Evolutionary conservation across 2,329 filamentous ascomycete species (phyloP).

Genomic region (Colletotrichum zoysiae): DNA sequence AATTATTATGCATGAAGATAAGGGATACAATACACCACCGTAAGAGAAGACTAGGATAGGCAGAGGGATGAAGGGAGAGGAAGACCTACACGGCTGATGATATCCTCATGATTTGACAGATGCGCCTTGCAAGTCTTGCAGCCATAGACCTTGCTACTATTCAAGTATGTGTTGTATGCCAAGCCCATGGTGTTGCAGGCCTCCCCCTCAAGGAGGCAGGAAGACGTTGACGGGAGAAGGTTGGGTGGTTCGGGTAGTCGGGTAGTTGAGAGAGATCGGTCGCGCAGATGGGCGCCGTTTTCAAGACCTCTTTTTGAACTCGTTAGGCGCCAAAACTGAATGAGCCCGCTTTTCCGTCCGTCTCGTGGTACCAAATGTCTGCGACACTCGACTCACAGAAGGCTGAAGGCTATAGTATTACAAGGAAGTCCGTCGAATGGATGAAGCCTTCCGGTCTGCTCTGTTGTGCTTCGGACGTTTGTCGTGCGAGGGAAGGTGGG

Average conservation of each 20-base stretch:
- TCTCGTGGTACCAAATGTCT: not conserved
- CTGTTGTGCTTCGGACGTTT: not conserved
- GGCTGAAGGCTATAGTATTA: not conserved
- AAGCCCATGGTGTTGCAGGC: constrained; percentile 77
- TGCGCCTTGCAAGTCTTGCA: constrained; percentile 97
- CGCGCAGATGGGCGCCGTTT: too few relatives aligned
- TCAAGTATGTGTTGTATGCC: constrained; percentile 91
- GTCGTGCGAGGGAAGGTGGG: not conserved
- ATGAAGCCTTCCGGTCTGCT: not conserved
- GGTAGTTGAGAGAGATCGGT: not conserved
- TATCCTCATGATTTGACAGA: constrained; percentile 93
- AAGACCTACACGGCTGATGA: constrained; percentile 85
- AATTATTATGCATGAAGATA: constrained; percentile 5
- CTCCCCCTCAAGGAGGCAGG: constrained; percentile 14
- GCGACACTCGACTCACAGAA: not conserved
- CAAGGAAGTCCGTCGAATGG: not conserved
- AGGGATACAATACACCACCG: not conserved
- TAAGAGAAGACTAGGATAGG: not conserved
- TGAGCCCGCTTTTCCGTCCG: not conserved
- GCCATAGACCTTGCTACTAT: constrained; percentile 87
- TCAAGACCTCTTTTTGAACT: not conserved
- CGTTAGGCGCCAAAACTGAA: not conserved
- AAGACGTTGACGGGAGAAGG: not conserved
- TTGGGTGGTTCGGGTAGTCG: not conserved
- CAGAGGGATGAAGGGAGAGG: not conserved